Percentiles rank a stretch among this genome's conserved stretches.
These are phyloP conservation scores for Clonostachys rosea DNA, from an alignment of 2,329 filamentous ascomycete genomes.

Conservation along the genomic window DNA sequence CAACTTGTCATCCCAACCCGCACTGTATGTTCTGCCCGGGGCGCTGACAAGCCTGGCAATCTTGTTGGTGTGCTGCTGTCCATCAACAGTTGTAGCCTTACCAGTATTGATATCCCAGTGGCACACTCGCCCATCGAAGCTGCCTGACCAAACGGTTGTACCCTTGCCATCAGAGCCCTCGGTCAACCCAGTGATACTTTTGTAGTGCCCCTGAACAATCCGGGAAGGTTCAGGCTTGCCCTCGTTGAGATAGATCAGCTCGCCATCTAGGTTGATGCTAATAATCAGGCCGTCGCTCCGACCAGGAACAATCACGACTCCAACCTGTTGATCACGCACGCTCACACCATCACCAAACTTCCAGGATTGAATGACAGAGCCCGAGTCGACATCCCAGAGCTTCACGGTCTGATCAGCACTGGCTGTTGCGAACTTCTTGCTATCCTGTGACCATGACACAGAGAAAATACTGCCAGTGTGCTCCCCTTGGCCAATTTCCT, in stretches of 20 bases:
- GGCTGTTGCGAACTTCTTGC: slow-evolving; percentile 81
- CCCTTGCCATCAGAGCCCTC: slow-evolving; percentile 40
- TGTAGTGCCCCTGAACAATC: slow-evolving; percentile 83
- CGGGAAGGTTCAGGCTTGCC: slow-evolving; percentile 65
- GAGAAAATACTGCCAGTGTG: slow-evolving; percentile 93
- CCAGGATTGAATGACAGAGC: slow-evolving; percentile 78
- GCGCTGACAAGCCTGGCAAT: slow-evolving; percentile 68
- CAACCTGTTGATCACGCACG: slow-evolving; percentile 84
- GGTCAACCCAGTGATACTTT: slow-evolving; percentile 74
- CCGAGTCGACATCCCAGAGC: slow-evolving; percentile 84
- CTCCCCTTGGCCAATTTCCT: slow-evolving; percentile 73
- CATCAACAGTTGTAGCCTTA: slow-evolving; percentile 66
- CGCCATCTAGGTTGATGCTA: slow-evolving; percentile 81
- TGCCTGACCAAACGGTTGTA: slow-evolving; percentile 78
- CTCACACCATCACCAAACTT: slow-evolving; percentile 74
- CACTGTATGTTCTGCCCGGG: slow-evolving; percentile 68
- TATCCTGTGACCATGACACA: slow-evolving; percentile 85
- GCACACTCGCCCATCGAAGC: slow-evolving; percentile 84
- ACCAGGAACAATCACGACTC: slow-evolving; percentile 83
- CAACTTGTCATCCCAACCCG: slow-evolving; percentile 91
- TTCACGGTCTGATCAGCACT: slow-evolving; percentile 94
- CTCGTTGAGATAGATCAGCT: slow-evolving; percentile 82
- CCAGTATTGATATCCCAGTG: slow-evolving; percentile 77
- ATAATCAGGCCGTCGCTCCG: slow-evolving; percentile 84
- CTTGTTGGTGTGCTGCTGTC: slow-evolving; percentile 80